Evolutionary conservation across 2,329 filamentous ascomycete species (phyloP).

Genomic region (Ascochyta lentis): DNA sequence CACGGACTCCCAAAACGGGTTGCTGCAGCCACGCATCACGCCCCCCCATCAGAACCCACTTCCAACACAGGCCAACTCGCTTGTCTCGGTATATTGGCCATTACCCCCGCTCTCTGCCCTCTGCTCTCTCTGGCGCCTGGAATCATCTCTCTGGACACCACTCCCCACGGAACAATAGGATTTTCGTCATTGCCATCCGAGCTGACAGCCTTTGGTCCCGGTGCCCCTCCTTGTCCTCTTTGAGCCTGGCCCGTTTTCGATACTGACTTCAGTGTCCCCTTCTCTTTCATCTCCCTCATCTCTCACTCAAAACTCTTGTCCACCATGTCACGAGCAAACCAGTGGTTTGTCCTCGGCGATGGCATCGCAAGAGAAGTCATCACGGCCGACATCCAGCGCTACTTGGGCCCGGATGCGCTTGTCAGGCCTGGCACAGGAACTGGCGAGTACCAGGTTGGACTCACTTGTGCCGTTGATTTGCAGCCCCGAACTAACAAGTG

Average conservation of each 20-base stretch:
- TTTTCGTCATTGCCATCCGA: slow-evolving; percentile 32
- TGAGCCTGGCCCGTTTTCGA: slow-evolving; percentile 41
- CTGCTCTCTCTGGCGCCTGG: slow-evolving; percentile 28
- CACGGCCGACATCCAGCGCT: slow-evolving; percentile 60
- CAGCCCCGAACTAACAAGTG: slow-evolving; percentile 25
- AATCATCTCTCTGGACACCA: slow-evolving; percentile 30
- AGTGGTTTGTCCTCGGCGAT: slow-evolving; percentile 59
- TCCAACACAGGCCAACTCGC: slow-evolving; percentile 33
- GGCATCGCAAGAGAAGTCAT: slow-evolving; percentile 61
- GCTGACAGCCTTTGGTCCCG: slow-evolving; percentile 40
- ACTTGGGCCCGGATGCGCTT: slow-evolving; percentile 59
- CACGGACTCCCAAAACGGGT: slow-evolving; percentile 34
- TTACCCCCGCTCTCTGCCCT: slow-evolving; percentile 38
- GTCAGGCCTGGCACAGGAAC: slow-evolving; percentile 56
- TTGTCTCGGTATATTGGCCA: slow-evolving; percentile 49
- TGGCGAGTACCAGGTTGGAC: slow-evolving; percentile 54
- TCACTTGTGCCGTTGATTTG: slow-evolving; percentile 15
- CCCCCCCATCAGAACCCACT: slow-evolving; percentile 15
- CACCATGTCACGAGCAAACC: slow-evolving; percentile 48
- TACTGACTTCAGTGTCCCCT: slow-evolving; percentile 48
- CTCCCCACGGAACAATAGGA: slow-evolving; percentile 22
- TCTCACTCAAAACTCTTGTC: slow-evolving; percentile 21
- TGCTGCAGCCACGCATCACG: slow-evolving; percentile 41
- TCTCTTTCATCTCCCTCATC: slow-evolving; percentile 37
- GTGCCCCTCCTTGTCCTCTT: slow-evolving; percentile 39